Evolutionary conservation across 495 filamentous ascomycete genomes (phyloP), one percentile per base, ranked within the genome.

Genomic region (Rostrohypoxylon terebratum): DNA sequence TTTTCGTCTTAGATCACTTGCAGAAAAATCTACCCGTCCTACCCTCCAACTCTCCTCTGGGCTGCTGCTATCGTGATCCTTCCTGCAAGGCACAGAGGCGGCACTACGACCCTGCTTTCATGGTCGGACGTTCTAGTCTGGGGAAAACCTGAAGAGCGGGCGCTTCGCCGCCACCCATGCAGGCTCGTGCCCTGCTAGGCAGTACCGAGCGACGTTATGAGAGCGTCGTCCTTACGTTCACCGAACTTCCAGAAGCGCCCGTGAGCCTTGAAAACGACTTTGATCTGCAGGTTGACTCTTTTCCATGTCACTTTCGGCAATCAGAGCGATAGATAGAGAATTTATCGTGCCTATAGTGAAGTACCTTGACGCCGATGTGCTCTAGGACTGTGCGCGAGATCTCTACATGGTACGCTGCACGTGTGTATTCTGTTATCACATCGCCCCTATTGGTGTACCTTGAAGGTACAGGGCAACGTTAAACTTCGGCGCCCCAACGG

Each of bases 191-290:
- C 48, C 31, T 55, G 31, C 9, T 16, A 25, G 20, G 57, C 31
- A 57, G 48, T 58, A 62, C 61, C 57, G 16, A 21, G 36, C 8
- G 28, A 1, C 38, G 33, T 20, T 69, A 42, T 13, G 34, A 40
- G 25, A 40, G 23, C 61, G 20, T 58, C 66, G 31, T 62, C 42
- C 66, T 25, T 53, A 69, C 59, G 31, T 42, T 44, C 38, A 13
- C 55, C 54, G 53, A 55, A 55, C 65, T 73, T 73, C 71, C 66
- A 73, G 66, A 73, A 73, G 71, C 71, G 71, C 66, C 66, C 11
- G 28, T 44, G 16, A 62, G 48, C 36, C 33, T 28, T 38, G 38
- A 10, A 28, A 14, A 11, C 21, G 34, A 34, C 34, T 38, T 63
- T 51, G 16, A 51, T 69, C 44, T 36, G 55, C 50, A 63, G 14